phyloP scores from a whole-genome alignment of 139 green algal genomes.

The Tetraselmis chui region DNA sequence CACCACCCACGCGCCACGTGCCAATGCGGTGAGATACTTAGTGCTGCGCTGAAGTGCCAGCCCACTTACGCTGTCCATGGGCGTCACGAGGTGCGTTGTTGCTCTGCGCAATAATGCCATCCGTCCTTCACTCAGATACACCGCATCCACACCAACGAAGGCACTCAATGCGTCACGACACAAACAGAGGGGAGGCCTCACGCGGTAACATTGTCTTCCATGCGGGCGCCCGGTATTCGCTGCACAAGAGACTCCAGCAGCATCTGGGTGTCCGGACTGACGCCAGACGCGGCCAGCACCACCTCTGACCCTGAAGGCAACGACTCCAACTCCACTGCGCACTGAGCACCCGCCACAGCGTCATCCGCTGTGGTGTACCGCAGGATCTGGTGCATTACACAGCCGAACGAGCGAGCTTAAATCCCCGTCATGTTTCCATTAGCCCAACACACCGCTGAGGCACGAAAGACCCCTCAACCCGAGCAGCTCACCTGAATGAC shows the following conservation, averaged over 20 bases:
- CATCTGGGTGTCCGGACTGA: background rate
- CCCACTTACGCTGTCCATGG: background rate
- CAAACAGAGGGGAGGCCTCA: background rate
- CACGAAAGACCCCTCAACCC: too few relatives aligned
- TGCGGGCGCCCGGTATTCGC: background rate
- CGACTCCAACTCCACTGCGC: background rate
- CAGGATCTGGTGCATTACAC: background rate
- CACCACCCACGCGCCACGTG: conserved; percentile 34
- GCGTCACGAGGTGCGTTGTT: background rate
- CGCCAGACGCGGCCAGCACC: background rate
- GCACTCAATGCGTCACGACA: too few relatives aligned
- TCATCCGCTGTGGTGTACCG: background rate
- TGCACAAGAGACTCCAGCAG: background rate
- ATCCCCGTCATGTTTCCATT: too few relatives aligned
- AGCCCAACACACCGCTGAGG: too few relatives aligned
- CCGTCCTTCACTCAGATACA: too few relatives aligned
- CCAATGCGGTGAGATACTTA: conserved; percentile 26
- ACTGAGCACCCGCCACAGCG: background rate
- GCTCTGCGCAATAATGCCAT: background rate
- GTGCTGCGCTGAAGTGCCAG: conserved; percentile 15
- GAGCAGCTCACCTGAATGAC: background rate
- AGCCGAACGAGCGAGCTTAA: too few relatives aligned
- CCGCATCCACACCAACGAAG: too few relatives aligned
- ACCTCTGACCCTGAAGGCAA: background rate
- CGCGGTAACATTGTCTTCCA: background rate